Percentiles rank a stretch among this genome's conserved stretches.
These are phyloP conservation scores for Diaporthe ilicicola DNA, from an alignment of 2,329 filamentous ascomycete species.

Conservation along the genomic window DNA sequence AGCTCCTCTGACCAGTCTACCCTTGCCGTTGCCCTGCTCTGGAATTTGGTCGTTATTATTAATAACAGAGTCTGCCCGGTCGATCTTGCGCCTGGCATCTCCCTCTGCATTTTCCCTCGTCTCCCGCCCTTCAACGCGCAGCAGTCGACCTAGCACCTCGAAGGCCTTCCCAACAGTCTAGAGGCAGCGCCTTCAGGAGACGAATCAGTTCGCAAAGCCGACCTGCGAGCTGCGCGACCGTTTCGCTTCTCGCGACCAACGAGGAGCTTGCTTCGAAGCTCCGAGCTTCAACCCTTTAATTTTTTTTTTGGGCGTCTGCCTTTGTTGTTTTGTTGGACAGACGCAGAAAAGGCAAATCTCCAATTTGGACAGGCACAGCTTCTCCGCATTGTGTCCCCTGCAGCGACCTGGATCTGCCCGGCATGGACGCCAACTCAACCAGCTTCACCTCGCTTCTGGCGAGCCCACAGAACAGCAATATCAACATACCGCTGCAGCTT, in stretches of 20 bases:
- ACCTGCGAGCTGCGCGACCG: background rate
- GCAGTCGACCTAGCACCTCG: background rate
- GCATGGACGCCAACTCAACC: conserved; percentile 69
- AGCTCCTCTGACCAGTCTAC: background rate
- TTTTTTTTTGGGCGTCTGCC: background rate
- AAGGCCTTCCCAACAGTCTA: conserved; percentile 3
- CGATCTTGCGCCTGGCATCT: background rate
- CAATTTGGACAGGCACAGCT: conserved; percentile 16
- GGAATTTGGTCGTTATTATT: conserved; percentile 20
- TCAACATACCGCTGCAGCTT: conserved; percentile 63
- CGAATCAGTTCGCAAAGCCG: background rate
- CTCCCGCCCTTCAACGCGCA: background rate
- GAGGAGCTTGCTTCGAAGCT: background rate
- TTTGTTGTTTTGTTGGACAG: background rate
- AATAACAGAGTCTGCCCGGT: conserved; percentile 22
- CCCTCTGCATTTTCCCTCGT: background rate
- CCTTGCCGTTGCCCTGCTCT: conserved; percentile 6
- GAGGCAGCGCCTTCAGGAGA: conserved; percentile 3
- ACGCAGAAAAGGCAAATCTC: conserved; percentile 13
- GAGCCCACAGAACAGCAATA: conserved; percentile 61
- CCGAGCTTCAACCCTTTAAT: background rate
- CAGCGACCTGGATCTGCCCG: conserved; percentile 24
- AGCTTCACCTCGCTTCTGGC: conserved; percentile 74
- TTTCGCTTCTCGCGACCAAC: background rate
- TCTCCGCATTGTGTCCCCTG: conserved; percentile 9